Base-by-base conservation (phyloP, 2,329 filamentous ascomycete species). In the Colletotrichum tanaceti region DNA sequence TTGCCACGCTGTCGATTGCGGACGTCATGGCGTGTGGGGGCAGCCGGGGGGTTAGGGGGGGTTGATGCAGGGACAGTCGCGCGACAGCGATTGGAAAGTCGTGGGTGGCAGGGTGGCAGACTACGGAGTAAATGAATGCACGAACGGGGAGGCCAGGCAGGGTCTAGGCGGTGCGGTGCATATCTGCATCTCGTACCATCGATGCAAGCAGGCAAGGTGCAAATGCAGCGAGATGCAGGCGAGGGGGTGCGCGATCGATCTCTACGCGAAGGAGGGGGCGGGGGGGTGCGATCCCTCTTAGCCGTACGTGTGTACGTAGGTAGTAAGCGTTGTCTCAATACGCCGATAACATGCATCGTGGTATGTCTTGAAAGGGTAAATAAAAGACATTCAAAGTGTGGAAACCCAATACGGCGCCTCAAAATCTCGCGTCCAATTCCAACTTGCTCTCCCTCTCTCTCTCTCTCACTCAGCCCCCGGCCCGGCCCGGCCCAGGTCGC, bases 401-500 rank as follows among this genome's bases (percentile, higher is more conserved):
- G n/a, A n/a, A n/a, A n/a, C n/a, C n/a, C n/a, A n/a, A n/a, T n/a
- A n/a, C n/a, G n/a, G n/a, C n/a, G n/a, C n/a, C n/a, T n/a, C n/a
- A n/a, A n/a, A n/a, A 11, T 7, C n/a, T 11, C 44, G 18, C 11
- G n/a, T 28, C 24, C 13, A 28, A 32, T 32, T 32, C 9, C 9
- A 9, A 32, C 9, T 32, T 32, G 7, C 28, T 9, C 22, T 16
- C 22, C 41, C n/a, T n/a, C 38, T 14, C 24, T 32, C 20, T 47
- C n/a, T 44, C 18, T 32, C 18, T 65, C 32, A 69, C 5, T 69
- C 66, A 20, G 49, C 50, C 22, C 58, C 69, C 63, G 64, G 58
- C 16, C 65, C 64, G 24, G 73, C 75, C 47, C 81, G 80, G 10
- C 89, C 89, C 7, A 91, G 76, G 76, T 91, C 88, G 71, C 89